Base-by-base conservation (phyloP, 176 grass and related monocot species). In the Carex scoparia region DNA sequence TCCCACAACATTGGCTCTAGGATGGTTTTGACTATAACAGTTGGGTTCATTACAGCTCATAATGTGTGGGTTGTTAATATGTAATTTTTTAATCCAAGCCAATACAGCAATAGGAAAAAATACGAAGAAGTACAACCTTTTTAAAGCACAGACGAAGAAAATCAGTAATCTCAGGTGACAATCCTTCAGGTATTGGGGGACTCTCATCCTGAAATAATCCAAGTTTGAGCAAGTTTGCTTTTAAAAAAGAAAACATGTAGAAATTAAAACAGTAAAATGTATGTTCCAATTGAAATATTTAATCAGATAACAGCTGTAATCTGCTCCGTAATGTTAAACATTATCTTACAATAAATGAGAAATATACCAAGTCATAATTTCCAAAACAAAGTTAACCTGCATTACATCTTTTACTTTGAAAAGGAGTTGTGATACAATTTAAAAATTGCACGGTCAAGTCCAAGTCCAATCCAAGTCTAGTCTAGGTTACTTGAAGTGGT, bases 131-230 rank as follows among this genome's bases (percentile, higher is more conserved):
- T 32, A 58, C 61, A 81, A 95, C 96, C 93, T 99, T 99, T 72
- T 92, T 92, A 86, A 99, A 99, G 90, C 96, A 99, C 66, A 92
- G 93, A 49, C 88, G 90, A 68, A 99, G 93, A 94, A 99, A 99
- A 91, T 99, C 96, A 69, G 93, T 95, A 74, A 95, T 99, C 75
- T 94, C 93, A 79, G 93, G 91, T 58, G 96, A 99, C 53, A 99
- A 75, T 42, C 96, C 91, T 80, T 99, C 96, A 64, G 96, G 96
- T 88, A 99, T 95, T 19, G 96, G 96, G 83, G 96, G 96, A 37
- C 91, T 88, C 67, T 95, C 96, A 89, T 99, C 96, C 96, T 99
- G 84, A 62, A 88, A 83, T 66, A 69, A 56, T 86, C 31, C 31
- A 80, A 71, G 74, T 31, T 63, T 65, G 16, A 42, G 9, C 33